Evolutionary conservation across 2,329 filamentous ascomycete species (phyloP).

Genomic region (Cladosporium oxysporum): DNA sequence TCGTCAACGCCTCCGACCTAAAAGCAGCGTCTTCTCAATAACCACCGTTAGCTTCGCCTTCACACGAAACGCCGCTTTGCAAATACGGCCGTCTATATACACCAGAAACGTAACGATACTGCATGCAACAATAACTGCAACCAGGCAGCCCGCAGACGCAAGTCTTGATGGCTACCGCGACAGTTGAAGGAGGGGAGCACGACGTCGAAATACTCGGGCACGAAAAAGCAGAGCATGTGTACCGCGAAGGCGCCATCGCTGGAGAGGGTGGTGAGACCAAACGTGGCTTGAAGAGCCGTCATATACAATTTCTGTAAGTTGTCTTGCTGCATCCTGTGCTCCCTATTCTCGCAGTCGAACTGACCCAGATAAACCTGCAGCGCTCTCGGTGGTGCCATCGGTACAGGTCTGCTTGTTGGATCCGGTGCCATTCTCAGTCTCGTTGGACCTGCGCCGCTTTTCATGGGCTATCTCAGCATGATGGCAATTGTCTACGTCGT

Average conservation of each 20-base stretch:
- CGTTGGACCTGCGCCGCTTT: conserved; percentile 27
- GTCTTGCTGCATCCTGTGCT: neutral
- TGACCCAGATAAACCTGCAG: conserved; percentile 30
- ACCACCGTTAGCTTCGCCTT: neutral
- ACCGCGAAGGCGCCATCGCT: conserved; percentile 11
- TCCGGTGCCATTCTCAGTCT: conserved; percentile 27
- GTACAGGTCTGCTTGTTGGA: conserved; percentile 34
- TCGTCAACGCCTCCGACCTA: neutral
- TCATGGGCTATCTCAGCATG: conserved; percentile 60
- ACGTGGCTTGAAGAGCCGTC: conserved; percentile 26
- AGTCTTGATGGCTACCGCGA: neutral
- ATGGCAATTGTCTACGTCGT: conserved; percentile 55
- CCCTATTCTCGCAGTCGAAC: neutral
- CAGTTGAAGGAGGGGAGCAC: neutral
- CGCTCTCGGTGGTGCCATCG: conserved; percentile 32
- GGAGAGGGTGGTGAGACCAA: conserved; percentile 5
- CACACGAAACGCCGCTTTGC: neutral
- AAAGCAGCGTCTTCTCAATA: neutral
- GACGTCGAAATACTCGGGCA: neutral
- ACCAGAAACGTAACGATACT: neutral
- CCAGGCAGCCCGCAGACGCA: neutral
- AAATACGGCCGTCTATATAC: neutral
- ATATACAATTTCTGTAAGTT: conserved; percentile 27
- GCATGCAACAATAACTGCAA: neutral
- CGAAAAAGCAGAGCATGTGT: neutral